Base-by-base conservation (phyloP, 2,329 filamentous ascomycete genomes). In the Tolypocladium guangdongense region DNA sequence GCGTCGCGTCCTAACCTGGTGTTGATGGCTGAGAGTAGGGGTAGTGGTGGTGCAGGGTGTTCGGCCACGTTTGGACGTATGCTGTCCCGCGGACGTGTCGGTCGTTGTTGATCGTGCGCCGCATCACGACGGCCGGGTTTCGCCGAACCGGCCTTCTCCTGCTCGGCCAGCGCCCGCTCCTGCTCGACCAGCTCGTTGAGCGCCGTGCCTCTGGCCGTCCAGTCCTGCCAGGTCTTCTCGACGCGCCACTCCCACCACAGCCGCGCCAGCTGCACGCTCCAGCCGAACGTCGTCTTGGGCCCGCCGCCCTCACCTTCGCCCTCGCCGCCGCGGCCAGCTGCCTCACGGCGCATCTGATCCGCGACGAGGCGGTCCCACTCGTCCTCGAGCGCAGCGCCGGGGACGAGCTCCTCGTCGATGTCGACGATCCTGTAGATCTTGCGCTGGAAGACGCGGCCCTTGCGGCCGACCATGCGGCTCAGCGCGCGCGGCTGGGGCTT, bases 401-500 rank as follows among this genome's bases (percentile, higher is more conserved):
- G 48, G 5, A 68, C 20, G 2, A 56, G 51, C 1, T 74, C 69
- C 4, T 75, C 72, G 11, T 68, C 62, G 24, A 81, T 59, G 7
- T 68, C 60, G 10, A 72, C 56, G 1, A 73, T 60, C 18, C 62
- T 62, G 48, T 69, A 55, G 14, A 77, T 65, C 18, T 74, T 68
- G 46, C 64, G 63, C 45, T 74, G 67, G n/a, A 76, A 75, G 39
- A 68, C 64, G 4, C 63, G 56, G 20, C 77, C 65, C 60, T 80
- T 81, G 50, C 78, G 70, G 11, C 74, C 70, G 2, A 91, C 61
- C 18, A 84, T 74, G 10, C 77, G 70, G n/a, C 75, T 78, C 22
- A 91, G 67, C n/a, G 68, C 67, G 0, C 64, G 63, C 2, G 84
- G 78, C 65, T 90, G 84, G 5, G 83, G 83, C 65, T 86, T 87